These are phyloP conservation scores for Diplotaxis tenuifolia DNA, from an alignment of 345 rosid species.

Conservation along the genomic window DNA sequence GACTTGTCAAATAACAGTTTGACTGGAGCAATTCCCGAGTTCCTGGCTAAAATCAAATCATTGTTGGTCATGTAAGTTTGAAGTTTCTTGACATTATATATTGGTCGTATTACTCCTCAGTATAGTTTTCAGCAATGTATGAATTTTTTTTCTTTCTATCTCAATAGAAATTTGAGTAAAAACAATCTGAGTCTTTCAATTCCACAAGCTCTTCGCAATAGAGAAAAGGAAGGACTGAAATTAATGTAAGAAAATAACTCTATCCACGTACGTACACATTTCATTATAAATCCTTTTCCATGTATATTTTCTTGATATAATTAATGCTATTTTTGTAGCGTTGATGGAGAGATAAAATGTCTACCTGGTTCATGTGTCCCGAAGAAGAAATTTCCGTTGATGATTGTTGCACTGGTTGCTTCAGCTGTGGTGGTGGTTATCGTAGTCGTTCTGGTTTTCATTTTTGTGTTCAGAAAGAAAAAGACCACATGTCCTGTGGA, in stretches of 20 bases:
- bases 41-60: slow-evolving; percentile 40
- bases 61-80: slow-evolving; percentile 52
- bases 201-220: slow-evolving; percentile 39
- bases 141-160: neutral
- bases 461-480: neutral
- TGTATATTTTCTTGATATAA: too few relatives aligned
- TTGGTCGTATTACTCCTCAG: neutral
- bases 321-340: neutral
- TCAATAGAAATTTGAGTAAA: slow-evolving; percentile 39
- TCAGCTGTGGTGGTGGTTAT: neutral
- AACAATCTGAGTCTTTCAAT: slow-evolving; percentile 38
- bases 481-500: neutral
- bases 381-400: slow-evolving; percentile 14
- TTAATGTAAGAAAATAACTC: neutral
- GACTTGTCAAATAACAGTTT: slow-evolving; percentile 51
- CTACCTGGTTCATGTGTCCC: slow-evolving; percentile 13
- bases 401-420: slow-evolving; percentile 17
- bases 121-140: neutral
- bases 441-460: neutral
- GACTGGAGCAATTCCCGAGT: slow-evolving; percentile 44
- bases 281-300: neutral
- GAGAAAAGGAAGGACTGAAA: neutral
- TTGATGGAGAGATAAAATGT: slow-evolving; percentile 16
- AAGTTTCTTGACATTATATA: neutral
- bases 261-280: neutral